phyloP scores from a whole-genome alignment of 257 asterid species.

The Voacanga thouarsii region DNA sequence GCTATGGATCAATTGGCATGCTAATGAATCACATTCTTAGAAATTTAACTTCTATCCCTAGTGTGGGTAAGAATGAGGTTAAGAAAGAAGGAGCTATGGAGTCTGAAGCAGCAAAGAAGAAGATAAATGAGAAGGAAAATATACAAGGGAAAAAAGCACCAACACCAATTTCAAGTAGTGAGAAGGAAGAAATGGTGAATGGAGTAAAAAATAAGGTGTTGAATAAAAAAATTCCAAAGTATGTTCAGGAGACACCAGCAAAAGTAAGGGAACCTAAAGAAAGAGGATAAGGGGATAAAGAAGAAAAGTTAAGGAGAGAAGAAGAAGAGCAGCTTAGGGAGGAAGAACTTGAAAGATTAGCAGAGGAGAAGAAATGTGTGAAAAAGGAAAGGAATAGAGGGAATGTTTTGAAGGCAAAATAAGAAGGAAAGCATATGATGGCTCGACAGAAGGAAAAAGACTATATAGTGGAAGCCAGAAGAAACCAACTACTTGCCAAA shows the following conservation, averaged over 20 bases:
- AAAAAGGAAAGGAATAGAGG: conserved; percentile 91
- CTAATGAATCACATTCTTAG: too few relatives aligned
- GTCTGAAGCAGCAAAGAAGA: conserved; percentile 71
- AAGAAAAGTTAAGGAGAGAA: conserved; percentile 76
- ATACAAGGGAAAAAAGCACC: conserved; percentile 61
- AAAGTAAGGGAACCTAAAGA: conserved; percentile 72
- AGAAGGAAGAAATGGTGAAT: conserved; percentile 46
- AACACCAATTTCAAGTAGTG: conserved; percentile 56
- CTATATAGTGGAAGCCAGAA: conserved; percentile 77
- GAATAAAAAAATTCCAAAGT: conserved; percentile 70
- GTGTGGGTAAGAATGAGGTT: conserved; percentile 54
- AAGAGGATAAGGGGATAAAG: conserved; percentile 73
- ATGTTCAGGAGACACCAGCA: conserved; percentile 84
- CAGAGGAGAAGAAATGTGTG: conserved; percentile 78
- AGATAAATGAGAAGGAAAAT: conserved; percentile 79
- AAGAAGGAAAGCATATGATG: conserved; percentile 73
- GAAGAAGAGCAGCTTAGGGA: conserved; percentile 72
- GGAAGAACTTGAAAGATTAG: conserved; percentile 71
- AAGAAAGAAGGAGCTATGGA: conserved; percentile 61
- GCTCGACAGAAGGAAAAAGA: conserved; percentile 92
- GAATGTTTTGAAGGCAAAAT: conserved; percentile 72
- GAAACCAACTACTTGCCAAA: conserved; percentile 76
- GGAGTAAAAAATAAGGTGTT: conserved; percentile 41
- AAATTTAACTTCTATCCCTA: conserved; percentile 2
- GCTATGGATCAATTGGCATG: too few relatives aligned